These are phyloP conservation scores for Fusarium graminum DNA, from an alignment of 2,329 filamentous ascomycete species.

Conservation along the genomic window DNA sequence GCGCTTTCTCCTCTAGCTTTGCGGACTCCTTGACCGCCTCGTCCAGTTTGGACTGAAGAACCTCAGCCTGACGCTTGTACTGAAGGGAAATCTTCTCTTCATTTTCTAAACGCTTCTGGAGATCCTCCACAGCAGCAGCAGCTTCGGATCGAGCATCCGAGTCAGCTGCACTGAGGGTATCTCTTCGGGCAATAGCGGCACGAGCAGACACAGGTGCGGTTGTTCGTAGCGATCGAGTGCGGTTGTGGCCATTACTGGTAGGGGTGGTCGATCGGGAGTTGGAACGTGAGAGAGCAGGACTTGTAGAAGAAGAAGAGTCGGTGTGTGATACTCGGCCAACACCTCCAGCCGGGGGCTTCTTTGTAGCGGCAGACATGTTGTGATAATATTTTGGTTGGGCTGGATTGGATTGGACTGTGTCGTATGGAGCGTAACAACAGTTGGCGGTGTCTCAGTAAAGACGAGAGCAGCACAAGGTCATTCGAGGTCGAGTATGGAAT, in stretches of 20 bases:
- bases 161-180: slow-evolving; percentile 66
- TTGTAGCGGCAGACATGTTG: slow-evolving; percentile 66
- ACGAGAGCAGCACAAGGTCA: slow-evolving; percentile 21
- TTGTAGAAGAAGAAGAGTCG: slow-evolving; percentile 53
- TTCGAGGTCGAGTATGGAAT: slow-evolving; percentile 34
- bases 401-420: slow-evolving; percentile 20
- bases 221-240: slow-evolving; percentile 74
- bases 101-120: slow-evolving; percentile 84
- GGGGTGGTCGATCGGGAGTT: slow-evolving; percentile 61
- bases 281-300: slow-evolving; percentile 56
- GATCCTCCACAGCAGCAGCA: slow-evolving; percentile 82
- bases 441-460: slow-evolving; percentile 28
- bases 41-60: slow-evolving; percentile 87
- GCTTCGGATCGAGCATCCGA: slow-evolving; percentile 84
- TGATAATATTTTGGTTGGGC: slow-evolving; percentile 10
- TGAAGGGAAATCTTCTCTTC: slow-evolving; percentile 83
- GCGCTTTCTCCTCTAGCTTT: slow-evolving; percentile 86
- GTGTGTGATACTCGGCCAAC: slow-evolving; percentile 61
- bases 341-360: slow-evolving; percentile 65
- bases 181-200: slow-evolving; percentile 73
- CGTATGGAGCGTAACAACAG: slow-evolving; percentile 29
- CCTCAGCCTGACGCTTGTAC: slow-evolving; percentile 84
- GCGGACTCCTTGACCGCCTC: slow-evolving; percentile 86
- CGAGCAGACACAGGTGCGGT: slow-evolving; percentile 79
- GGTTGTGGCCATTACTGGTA: slow-evolving; percentile 57